Evolutionary conservation across 148 eudicot genomes (phyloP), one percentile per base, ranked within the genome.

Genomic region (Persicaria tinctoria): DNA sequence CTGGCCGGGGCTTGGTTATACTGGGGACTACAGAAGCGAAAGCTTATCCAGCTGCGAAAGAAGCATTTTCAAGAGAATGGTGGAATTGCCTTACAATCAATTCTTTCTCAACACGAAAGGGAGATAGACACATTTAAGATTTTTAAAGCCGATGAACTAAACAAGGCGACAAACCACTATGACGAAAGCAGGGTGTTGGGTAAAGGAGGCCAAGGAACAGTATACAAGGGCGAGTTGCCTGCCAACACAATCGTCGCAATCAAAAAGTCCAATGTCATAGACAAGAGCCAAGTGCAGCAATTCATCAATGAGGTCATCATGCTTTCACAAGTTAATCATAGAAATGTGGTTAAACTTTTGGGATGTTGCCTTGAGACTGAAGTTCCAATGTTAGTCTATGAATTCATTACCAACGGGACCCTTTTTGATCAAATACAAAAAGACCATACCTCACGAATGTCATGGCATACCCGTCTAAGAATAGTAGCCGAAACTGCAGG

Each of bases 261-360:
- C 16, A 72, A 72, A n/a, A 72, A 50, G 16, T 72, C 74, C 16
- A 72, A 53, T 20, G 57, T 47, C 38, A 72, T 72, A 53, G 74
- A 72, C 55, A 53, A 72, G 74, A 72, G 45, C 55, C 74, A 72
- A 47, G 57, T 72, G 45, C 56, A 72, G 16, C 74, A 72, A 27
- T 72, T 72, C 23, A n/a, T 72, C 45, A 72, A 72, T 48, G 74
- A 72, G 7, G 57, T 72, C 0, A 41, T n/a, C n/a, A n/a, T n/a
- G n/a, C n/a, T n/a, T n/a, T n/a, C n/a, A n/a, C n/a, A n/a, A n/a
- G n/a, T n/a, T n/a, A n/a, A n/a, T n/a, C n/a, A n/a, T n/a, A n/a
- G n/a, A n/a, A n/a, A n/a, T n/a, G n/a, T n/a, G n/a, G n/a, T n/a
- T n/a, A n/a, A n/a, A n/a, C n/a, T n/a, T n/a, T n/a, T n/a, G n/a